These are phyloP conservation scores for Pseudogymnoascus sp. DNA, from an alignment of 2,329 filamentous ascomycete genomes.

Conservation along the genomic window DNA sequence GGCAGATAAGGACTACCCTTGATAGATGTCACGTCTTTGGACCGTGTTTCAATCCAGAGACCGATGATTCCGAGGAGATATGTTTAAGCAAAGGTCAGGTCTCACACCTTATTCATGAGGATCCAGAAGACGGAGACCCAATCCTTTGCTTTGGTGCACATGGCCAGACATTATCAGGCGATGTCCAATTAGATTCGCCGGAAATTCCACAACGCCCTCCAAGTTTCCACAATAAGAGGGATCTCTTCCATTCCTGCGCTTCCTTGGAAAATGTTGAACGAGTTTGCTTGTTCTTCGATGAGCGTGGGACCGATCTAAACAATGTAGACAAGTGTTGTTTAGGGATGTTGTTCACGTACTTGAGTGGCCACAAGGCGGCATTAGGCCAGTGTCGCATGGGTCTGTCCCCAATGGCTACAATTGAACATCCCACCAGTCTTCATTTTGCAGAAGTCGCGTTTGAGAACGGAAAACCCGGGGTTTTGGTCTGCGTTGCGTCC, in stretches of 20 bases:
- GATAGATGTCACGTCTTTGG: neutral
- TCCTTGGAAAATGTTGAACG: slow-evolving; percentile 7
- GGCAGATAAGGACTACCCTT: slow-evolving; percentile 1
- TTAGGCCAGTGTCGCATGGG: slow-evolving; percentile 10
- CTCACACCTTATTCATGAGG: slow-evolving; percentile 5
- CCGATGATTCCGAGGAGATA: neutral
- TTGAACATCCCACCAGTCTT: neutral
- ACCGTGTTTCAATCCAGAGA: neutral
- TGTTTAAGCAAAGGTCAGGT: slow-evolving; percentile 4
- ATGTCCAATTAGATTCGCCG: neutral
- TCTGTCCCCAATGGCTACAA: neutral
- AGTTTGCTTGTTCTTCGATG: slow-evolving; percentile 10
- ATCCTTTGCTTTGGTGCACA: slow-evolving; percentile 8
- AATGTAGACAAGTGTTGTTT: slow-evolving; percentile 1
- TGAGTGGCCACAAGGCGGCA: neutral
- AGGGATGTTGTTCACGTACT: slow-evolving; percentile 4
- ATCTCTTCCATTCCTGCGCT: slow-evolving; percentile 5
- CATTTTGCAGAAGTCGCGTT: neutral
- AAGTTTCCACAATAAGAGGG: neutral
- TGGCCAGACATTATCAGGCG: neutral
- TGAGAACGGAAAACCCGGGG: neutral
- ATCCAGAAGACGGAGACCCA: slow-evolving; percentile 6
- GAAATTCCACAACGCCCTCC: neutral
- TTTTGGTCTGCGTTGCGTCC: neutral
- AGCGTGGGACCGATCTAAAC: neutral